Percentiles rank a stretch among this genome's conserved stretches.
phyloP scores from a whole-genome alignment of 2,329 filamentous ascomycete species.

The Diaporthe amygdali region DNA sequence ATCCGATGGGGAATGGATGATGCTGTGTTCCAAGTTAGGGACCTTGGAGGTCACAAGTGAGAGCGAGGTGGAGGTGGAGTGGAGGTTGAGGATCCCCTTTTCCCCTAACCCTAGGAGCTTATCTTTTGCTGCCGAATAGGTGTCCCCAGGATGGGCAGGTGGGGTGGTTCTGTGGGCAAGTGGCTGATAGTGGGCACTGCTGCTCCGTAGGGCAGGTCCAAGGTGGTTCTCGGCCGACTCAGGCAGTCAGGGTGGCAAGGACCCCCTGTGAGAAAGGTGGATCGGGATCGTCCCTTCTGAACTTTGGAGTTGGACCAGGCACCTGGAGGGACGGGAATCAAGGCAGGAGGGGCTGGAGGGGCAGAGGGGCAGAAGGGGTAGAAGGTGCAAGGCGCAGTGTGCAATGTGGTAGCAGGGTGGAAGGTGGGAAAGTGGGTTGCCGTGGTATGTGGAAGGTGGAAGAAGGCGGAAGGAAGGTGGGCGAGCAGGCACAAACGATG shows the following conservation, averaged over 20 bases:
- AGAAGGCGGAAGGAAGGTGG: background rate
- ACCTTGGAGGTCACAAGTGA: too few species aligned
- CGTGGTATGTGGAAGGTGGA: background rate
- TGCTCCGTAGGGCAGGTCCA: conserved; percentile 6
- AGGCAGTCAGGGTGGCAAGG: conserved; percentile 1
- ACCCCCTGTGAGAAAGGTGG: background rate
- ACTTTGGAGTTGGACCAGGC: background rate
- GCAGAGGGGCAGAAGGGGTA: background rate
- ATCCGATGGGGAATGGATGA: background rate
- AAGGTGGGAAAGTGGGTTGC: background rate
- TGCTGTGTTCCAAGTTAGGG: background rate
- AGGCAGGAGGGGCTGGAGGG: conserved; percentile 4
- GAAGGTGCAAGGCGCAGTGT: background rate
- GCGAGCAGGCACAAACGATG: background rate
- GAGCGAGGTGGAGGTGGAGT: background rate
- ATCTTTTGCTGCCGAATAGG: background rate
- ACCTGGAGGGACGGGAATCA: conserved; percentile 7
- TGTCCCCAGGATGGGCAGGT: background rate
- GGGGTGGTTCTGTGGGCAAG: background rate
- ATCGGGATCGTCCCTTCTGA: conserved; percentile 5
- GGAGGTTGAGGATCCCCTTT: too few species aligned
- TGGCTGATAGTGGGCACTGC: conserved; percentile 4
- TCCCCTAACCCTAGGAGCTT: background rate
- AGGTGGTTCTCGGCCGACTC: conserved; percentile 6
- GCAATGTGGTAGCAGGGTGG: background rate